phyloP scores from a whole-genome alignment of 1,284 basidiomycete genomes.

The Leccinum subrobustum region DNA sequence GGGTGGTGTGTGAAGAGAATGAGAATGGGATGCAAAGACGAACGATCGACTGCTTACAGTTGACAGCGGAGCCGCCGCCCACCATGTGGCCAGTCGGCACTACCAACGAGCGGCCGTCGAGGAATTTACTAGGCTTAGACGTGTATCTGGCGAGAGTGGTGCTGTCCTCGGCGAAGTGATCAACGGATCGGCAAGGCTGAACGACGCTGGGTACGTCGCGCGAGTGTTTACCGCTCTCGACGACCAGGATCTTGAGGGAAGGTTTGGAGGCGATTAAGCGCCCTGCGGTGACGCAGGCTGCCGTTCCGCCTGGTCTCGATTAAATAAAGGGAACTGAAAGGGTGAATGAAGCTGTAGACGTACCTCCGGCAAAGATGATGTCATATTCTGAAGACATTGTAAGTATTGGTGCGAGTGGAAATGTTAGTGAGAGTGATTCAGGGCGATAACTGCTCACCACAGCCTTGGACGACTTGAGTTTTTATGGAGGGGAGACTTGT shows the following conservation, averaged over 20 bases:
- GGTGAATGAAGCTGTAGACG: conserved; percentile 8
- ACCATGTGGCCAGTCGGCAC: conserved; percentile 3
- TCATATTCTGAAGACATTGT: conserved; percentile 34
- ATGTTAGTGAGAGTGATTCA: background rate
- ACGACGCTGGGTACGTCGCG: conserved; percentile 4
- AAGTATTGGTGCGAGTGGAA: background rate
- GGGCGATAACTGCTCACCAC: background rate
- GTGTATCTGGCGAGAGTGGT: background rate
- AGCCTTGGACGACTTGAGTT: background rate
- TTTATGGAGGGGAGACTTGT: background rate
- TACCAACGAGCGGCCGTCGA: conserved; percentile 4
- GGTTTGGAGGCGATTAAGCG: conserved; percentile 16
- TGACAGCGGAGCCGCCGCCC: conserved; percentile 8
- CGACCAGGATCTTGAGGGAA: conserved; percentile 18
- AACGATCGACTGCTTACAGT: conserved; percentile 1
- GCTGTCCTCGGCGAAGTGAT: background rate
- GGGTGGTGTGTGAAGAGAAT: background rate
- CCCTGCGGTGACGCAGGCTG: conserved; percentile 22
- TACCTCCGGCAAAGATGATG: conserved; percentile 50
- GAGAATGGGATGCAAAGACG: no score
- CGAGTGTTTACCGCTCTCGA: background rate
- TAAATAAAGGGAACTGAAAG: background rate
- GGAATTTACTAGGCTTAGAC: conserved; percentile 2
- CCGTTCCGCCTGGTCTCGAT: conserved; percentile 15
- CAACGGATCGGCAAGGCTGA: conserved; percentile 6